Percentiles rank a stretch among this genome's conserved stretches.
Evolutionary conservation across 1,284 basidiomycete genomes (phyloP).

Genomic region (Ganoderma boninense): DNA sequence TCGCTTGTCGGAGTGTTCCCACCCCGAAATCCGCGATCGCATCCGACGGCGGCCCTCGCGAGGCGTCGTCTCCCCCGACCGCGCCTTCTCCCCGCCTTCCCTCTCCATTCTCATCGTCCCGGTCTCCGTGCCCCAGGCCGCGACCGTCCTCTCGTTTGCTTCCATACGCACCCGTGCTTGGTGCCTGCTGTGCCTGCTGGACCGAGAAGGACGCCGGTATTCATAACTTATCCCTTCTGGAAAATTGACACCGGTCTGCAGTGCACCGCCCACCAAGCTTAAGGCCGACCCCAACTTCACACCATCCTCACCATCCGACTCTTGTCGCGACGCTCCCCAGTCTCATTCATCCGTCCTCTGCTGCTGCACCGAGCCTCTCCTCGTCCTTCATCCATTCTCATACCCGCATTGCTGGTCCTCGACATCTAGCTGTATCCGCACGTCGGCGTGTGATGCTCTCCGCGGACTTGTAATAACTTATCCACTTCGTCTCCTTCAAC

Average conservation of each 20-base stretch:
- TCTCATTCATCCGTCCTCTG: neutral
- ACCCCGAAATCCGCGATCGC: slow-evolving; percentile 1
- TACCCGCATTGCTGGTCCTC: slow-evolving; percentile 7
- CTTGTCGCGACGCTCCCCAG: neutral
- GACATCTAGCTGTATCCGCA: slow-evolving; percentile 5
- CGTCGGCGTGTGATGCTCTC: slow-evolving; percentile 12
- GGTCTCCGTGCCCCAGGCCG: neutral
- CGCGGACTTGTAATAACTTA: slow-evolving; percentile 25
- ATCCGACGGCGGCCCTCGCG: slow-evolving; percentile 8
- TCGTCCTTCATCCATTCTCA: neutral
- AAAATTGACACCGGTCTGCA: slow-evolving; percentile 23
- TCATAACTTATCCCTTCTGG: slow-evolving; percentile 15
- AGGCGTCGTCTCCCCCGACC: slow-evolving; percentile 14
- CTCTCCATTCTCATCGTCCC: neutral
- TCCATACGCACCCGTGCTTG: neutral
- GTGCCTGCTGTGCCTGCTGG: neutral
- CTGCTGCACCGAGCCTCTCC: slow-evolving; percentile 10
- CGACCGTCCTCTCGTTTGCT: slow-evolving; percentile 11
- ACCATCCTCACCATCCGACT: neutral
- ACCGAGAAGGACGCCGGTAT: slow-evolving; percentile 1
- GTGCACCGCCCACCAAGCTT: slow-evolving; percentile 5
- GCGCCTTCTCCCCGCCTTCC: slow-evolving; percentile 7
- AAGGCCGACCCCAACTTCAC: neutral
- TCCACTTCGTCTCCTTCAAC: slow-evolving; percentile 13
- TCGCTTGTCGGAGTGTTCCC: slow-evolving; percentile 1